Conservation (phyloP, 2,329 filamentous ascomycete species). For the Ambrosiella xylebori region DNA sequence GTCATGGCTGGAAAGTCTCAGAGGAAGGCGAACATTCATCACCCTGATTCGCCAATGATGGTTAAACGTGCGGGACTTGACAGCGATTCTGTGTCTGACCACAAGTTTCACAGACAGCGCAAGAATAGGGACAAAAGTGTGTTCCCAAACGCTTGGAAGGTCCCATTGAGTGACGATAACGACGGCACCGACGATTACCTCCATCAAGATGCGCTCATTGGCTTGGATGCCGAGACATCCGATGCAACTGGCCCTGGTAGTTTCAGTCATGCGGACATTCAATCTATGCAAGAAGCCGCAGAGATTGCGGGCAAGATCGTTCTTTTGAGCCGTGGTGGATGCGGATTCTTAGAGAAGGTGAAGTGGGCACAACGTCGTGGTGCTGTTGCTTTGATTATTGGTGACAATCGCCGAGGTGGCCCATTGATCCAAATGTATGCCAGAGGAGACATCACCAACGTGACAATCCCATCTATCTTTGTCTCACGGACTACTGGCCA, state of each 20-base stretch:
- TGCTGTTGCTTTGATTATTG: constrained; percentile 77
- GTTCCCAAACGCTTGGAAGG: constrained; percentile 15
- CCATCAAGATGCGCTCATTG: constrained; percentile 32
- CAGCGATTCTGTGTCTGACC: constrained; percentile 15
- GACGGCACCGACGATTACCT: constrained; percentile 80
- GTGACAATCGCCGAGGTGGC: constrained; percentile 78
- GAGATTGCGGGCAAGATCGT: constrained; percentile 91
- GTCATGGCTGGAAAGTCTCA: background rate
- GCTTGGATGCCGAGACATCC: constrained; percentile 15
- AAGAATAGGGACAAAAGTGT: background rate
- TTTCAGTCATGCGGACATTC: constrained; percentile 69
- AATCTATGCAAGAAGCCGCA: constrained; percentile 75
- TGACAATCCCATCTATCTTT: constrained; percentile 87
- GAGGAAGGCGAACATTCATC: background rate
- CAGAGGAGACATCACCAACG: constrained; percentile 85
- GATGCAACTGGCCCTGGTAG: constrained; percentile 24
- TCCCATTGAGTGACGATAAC: constrained; percentile 23
- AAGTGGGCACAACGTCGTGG: constrained; percentile 92
- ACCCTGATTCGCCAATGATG: background rate
- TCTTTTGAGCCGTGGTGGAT: constrained; percentile 77
- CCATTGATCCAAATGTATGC: constrained; percentile 95
- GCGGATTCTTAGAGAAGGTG: constrained; percentile 90
- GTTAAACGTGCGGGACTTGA: background rate
- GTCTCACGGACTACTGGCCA: constrained; percentile 91
- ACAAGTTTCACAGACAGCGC: background rate